Conservation (phyloP, 768 basidiomycete species). For the Terana coerulea region DNA sequence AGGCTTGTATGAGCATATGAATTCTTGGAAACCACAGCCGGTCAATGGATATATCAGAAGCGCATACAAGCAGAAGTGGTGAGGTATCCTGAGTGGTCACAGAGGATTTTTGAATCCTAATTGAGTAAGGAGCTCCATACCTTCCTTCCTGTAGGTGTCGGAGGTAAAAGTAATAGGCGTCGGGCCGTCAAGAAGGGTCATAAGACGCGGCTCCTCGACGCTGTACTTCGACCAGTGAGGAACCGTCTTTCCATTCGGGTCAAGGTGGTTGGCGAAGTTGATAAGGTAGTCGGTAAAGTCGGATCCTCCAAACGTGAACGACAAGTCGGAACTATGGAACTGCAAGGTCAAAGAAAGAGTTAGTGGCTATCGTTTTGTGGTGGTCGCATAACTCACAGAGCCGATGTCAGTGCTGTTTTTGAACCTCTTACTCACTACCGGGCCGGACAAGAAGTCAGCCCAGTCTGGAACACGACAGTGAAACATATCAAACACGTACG, state of each 20-base stretch:
- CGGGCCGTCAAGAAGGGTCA: conserved; percentile 9
- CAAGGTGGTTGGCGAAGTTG: conserved; percentile 37
- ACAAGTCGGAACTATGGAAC: conserved; percentile 41
- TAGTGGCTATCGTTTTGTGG: not conserved
- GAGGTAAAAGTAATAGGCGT: not conserved
- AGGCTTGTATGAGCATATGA: too few relatives aligned
- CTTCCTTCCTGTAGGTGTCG: conserved; percentile 6
- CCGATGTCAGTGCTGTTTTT: conserved; percentile 7
- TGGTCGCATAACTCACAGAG: conserved; percentile 1
- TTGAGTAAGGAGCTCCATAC: conserved; percentile 2
- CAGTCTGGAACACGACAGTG: too few relatives aligned
- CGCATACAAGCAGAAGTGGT: not conserved
- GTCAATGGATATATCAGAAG: not conserved
- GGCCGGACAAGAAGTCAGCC: too few relatives aligned
- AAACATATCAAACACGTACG: conserved; percentile 8
- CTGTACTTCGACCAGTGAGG: conserved; percentile 42
- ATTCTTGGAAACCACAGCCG: too few relatives aligned
- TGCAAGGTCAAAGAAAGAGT: conserved; percentile 20
- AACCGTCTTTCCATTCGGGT: conserved; percentile 39
- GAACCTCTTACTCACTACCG: conserved; percentile 12
- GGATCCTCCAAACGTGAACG: conserved; percentile 37
- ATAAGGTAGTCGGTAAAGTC: conserved; percentile 46
- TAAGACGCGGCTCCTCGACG: not conserved
- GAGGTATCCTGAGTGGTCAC: too few relatives aligned
- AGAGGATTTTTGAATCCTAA: conserved; percentile 4